Base-by-base conservation (phyloP, 768 basidiomycete species). In the Trametes sanguinea region DNA sequence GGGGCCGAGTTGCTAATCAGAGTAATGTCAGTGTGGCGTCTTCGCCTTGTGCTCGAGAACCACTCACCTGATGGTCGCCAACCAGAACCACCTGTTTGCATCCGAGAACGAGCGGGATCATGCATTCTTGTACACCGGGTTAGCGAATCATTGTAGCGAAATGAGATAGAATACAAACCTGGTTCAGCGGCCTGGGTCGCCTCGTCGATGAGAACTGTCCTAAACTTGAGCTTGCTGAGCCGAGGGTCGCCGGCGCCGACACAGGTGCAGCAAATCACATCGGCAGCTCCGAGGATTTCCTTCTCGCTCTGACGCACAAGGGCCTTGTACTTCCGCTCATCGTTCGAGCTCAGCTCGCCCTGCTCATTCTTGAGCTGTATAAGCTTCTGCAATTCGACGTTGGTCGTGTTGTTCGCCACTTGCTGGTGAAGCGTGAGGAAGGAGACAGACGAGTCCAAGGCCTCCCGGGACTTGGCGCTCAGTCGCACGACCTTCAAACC, bases 81-180 rank as follows among this genome's bases (percentile, higher is more conserved):
- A 99, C 97, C 43, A 99, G 85, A 30, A 99, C 97, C 57, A 94
- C 94, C 71, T 99, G 97, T 75, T 98, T 98, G 74, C 95, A 98
- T 13, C 97, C 97, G 69, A 99, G 86, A 6, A 98, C 91, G 37
- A 99, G 84, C 14, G 97, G 97, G 68, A 99, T 99, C 95, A 99
- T 98, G 76, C 96, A 98, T 77, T 99, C 97, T 96, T 68, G 17
- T 59, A 51, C 22, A 45, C 67, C 71, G 53, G 61, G 64, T 62
- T 9, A 55, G 32, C 10, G n/a, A 40, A 40, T 51, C 9, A n/a
- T 29, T 16, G 7, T 10, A 16, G 56, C 4, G 30, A 59, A 54
- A 51, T 54, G 47, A 60, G 47, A 22, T 22, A 66, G 48, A 53
- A 14, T 14, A 67, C 76, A 65, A 73, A 94, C 95, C 95, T 59